phyloP scores from a whole-genome alignment of 305 asterid genomes.

The Striga hermonthica region DNA sequence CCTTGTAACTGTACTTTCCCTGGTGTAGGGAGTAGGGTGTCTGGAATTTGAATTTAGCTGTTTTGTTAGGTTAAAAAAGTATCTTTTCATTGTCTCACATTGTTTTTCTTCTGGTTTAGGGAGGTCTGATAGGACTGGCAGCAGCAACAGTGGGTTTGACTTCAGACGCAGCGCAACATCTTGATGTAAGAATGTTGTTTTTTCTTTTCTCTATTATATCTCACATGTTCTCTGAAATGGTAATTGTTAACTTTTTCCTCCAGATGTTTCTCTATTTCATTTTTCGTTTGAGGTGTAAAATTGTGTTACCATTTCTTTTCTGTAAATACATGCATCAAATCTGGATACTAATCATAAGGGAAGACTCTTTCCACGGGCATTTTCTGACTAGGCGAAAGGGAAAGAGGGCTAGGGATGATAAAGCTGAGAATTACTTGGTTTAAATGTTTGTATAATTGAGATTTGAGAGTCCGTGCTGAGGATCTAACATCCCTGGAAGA shows the following conservation, averaged over 20 bases:
- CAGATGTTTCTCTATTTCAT: background rate
- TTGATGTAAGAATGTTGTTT: conserved; percentile 59
- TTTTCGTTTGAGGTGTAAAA: too few relatives aligned
- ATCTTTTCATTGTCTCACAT: conserved; percentile 17
- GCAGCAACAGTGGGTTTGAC: conserved; percentile 96
- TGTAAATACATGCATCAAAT: background rate
- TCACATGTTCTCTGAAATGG: background rate
- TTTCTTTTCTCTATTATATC: background rate
- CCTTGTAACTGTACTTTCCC: conserved; percentile 8
- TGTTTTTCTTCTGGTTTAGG: conserved; percentile 44
- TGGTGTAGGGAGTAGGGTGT: background rate
- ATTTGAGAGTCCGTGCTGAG: conserved; percentile 4
- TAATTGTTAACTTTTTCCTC: background rate
- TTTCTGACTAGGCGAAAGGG: too few relatives aligned
- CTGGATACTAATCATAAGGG: too few relatives aligned
- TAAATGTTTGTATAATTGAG: conserved; percentile 12
- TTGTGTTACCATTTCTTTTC: background rate
- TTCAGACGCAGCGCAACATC: conserved; percentile 90
- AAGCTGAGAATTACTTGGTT: background rate
- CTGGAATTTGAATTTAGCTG: conserved; percentile 3
- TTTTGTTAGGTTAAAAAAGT: conserved; percentile 13
- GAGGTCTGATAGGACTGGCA: conserved; percentile 96
- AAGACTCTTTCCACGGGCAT: too few relatives aligned
- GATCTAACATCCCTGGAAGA: conserved; percentile 12
- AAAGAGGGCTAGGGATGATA: too few relatives aligned